Percentiles rank a stretch among this genome's conserved stretches.
Conservation (phyloP, 2,329 filamentous ascomycete genomes). For the Berkeleyomyces basicola region DNA sequence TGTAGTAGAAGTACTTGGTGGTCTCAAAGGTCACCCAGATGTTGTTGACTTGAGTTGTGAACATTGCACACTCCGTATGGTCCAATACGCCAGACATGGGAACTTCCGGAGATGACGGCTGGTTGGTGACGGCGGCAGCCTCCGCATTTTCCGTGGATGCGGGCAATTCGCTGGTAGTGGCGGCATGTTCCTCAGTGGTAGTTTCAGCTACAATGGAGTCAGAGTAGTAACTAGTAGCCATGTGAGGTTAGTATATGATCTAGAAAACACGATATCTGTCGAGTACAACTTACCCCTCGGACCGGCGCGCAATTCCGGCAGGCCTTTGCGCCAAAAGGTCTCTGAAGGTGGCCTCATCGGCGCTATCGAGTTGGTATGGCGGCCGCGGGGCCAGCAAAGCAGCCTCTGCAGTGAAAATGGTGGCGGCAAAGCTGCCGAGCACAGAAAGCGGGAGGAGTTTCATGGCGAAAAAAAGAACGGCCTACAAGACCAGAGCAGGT, state of each 20-base stretch:
- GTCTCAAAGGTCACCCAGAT: conserved; percentile 15
- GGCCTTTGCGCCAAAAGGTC: neutral
- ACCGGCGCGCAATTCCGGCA: neutral
- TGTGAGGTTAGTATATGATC: neutral
- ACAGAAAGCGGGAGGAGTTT: neutral
- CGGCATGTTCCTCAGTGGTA: neutral
- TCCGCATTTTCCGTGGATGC: no score
- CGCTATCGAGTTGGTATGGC: neutral
- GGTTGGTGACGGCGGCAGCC: neutral
- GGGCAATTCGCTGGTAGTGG: neutral
- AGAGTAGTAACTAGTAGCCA: neutral
- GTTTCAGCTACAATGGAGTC: neutral
- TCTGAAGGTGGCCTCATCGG: neutral
- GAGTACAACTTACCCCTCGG: neutral
- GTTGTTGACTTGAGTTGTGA: conserved; percentile 11
- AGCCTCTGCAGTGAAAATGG: neutral
- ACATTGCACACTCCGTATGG: conserved; percentile 4
- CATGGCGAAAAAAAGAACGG: neutral
- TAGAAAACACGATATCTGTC: neutral
- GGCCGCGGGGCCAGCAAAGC: neutral
- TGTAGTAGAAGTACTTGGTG: conserved; percentile 14
- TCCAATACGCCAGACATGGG: conserved; percentile 3
- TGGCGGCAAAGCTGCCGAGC: neutral
- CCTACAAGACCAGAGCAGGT: neutral
- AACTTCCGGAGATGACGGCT: neutral